A percentile compares a stretch with the other conserved stretches of the same genome.
phyloP scores from a whole-genome alignment of 192 early-diverging fungal species.

The Gonapodya prolifera region DNA sequence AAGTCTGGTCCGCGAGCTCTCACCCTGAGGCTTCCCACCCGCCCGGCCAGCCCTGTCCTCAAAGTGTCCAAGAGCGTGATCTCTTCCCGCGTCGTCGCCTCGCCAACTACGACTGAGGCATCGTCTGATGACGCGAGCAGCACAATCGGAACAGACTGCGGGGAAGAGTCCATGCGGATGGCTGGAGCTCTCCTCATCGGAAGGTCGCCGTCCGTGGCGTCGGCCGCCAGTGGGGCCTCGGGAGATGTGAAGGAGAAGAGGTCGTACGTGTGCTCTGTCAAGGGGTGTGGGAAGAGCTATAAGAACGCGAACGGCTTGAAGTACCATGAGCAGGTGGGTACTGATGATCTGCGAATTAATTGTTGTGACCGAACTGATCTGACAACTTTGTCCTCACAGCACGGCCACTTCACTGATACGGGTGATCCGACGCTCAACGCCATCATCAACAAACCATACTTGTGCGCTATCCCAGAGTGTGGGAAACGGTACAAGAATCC shows the following conservation, averaged over 20 bases:
- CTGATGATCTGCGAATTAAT: not conserved
- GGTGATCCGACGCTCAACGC: conserved; percentile 7
- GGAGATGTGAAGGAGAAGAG: conserved; percentile 2
- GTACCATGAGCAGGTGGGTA: conserved; percentile 1
- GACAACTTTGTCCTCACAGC: not conserved
- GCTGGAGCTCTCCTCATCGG: too few relatives aligned
- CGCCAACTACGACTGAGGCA: too few relatives aligned
- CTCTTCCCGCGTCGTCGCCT: too few relatives aligned
- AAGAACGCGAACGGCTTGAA: conserved; percentile 7
- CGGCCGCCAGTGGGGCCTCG: not conserved
- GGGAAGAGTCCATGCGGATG: too few relatives aligned
- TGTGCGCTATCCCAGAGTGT: not conserved
- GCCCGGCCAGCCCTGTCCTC: too few relatives aligned
- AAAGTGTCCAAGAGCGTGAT: too few relatives aligned
- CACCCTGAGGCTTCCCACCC: too few relatives aligned
- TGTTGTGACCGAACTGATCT: not conserved
- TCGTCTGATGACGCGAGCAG: too few relatives aligned
- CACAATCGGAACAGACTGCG: too few relatives aligned
- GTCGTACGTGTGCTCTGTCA: not conserved
- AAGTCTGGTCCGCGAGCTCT: too few relatives aligned
- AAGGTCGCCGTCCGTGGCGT: too few relatives aligned
- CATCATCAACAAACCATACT: conserved; percentile 3
- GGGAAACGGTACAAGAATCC: conserved; percentile 7
- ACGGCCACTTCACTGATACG: conserved; percentile 7
- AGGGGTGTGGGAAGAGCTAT: conserved; percentile 5